A percentile compares a stretch with the other conserved stretches of the same genome.
These are phyloP conservation scores for Herpetomonas tarakana DNA, from an alignment of 208 protist genomes.

Conservation along the genomic window DNA sequence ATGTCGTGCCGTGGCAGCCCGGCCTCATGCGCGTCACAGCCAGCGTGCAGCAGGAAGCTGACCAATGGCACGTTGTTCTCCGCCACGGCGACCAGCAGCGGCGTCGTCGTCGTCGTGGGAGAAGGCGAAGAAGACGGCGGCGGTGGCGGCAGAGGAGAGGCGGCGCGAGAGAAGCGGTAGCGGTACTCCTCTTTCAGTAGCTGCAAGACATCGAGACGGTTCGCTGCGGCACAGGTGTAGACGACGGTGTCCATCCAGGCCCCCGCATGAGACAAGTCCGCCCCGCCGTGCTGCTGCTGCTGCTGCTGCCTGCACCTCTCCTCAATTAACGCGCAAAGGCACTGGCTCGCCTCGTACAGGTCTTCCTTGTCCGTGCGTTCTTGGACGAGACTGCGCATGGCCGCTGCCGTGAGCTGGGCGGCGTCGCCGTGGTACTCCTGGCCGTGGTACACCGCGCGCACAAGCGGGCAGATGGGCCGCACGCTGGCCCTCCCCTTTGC, in stretches of 20 bases:
- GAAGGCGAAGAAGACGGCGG: neutral
- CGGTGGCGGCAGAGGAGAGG: neutral
- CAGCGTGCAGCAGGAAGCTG: slow-evolving; percentile 40
- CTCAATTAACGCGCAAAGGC: slow-evolving; percentile 12
- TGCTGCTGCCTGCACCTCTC: slow-evolving; percentile 21
- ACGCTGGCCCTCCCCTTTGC: neutral
- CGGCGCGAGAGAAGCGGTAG: slow-evolving; percentile 20
- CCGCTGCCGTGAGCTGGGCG: neutral
- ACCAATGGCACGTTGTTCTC: slow-evolving; percentile 31
- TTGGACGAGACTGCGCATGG: slow-evolving; percentile 2
- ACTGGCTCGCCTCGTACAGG: neutral
- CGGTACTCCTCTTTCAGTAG: slow-evolving; percentile 38
- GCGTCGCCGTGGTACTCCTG: neutral
- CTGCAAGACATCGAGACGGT: slow-evolving; percentile 36
- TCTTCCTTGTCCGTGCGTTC: neutral
- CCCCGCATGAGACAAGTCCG: slow-evolving; percentile 21
- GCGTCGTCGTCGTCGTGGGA: slow-evolving; percentile 8
- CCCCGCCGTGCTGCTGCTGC: slow-evolving; percentile 12
- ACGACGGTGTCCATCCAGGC: slow-evolving; percentile 43
- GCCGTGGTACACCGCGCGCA: slow-evolving; percentile 4
- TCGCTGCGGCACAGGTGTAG: slow-evolving; percentile 29
- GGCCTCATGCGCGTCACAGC: slow-evolving; percentile 28
- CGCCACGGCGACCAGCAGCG: slow-evolving; percentile 38
- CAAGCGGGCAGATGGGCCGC: neutral
- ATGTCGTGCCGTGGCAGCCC: slow-evolving; percentile 14